Evolutionary conservation across 164 flowering plant genomes (phyloP).

Genomic region (Magnolia sinica): DNA sequence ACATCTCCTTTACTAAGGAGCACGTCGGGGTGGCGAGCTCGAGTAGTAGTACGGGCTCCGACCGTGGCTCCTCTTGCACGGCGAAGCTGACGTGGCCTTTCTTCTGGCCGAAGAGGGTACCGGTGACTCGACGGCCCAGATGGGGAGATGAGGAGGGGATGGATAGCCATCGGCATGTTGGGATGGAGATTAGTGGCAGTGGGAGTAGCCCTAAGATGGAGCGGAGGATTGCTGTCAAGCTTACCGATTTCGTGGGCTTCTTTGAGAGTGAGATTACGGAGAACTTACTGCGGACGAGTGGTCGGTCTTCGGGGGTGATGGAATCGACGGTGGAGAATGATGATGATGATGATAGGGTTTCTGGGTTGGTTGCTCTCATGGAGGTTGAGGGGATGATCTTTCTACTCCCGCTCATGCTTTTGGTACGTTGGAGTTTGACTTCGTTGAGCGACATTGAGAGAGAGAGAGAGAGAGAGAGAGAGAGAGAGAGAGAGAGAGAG

Average conservation of each 20-base stretch:
- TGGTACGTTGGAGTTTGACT: background rate
- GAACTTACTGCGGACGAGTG: constrained; percentile 10
- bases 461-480: constrained; percentile 1
- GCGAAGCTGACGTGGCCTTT: constrained; percentile 81
- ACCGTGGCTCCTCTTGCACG: constrained; percentile 63
- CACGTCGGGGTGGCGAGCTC: constrained; percentile 76
- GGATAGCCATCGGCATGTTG: constrained; percentile 47
- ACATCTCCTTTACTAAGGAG: constrained; percentile 73
- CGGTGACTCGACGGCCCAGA: constrained; percentile 72
- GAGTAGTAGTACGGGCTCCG: constrained; percentile 58
- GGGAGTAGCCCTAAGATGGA: constrained; percentile 21
- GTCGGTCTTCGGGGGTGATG: background rate
- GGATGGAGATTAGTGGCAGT: constrained; percentile 24
- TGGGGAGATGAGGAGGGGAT: constrained; percentile 39
- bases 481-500: background rate
- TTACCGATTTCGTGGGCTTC: constrained; percentile 7
- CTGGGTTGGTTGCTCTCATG: constrained; percentile 20
- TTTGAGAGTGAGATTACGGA: background rate
- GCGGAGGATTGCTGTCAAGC: constrained; percentile 8
- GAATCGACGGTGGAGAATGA: constrained; percentile 13
- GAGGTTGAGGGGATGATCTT: constrained; percentile 42
- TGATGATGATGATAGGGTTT: background rate
- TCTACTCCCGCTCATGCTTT: constrained; percentile 17
- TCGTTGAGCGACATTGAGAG: background rate
- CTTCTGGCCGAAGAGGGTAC: constrained; percentile 79